Evolutionary conservation across 2,329 filamentous ascomycete species (phyloP).

Genomic region (Periglandula ipomoeae): DNA sequence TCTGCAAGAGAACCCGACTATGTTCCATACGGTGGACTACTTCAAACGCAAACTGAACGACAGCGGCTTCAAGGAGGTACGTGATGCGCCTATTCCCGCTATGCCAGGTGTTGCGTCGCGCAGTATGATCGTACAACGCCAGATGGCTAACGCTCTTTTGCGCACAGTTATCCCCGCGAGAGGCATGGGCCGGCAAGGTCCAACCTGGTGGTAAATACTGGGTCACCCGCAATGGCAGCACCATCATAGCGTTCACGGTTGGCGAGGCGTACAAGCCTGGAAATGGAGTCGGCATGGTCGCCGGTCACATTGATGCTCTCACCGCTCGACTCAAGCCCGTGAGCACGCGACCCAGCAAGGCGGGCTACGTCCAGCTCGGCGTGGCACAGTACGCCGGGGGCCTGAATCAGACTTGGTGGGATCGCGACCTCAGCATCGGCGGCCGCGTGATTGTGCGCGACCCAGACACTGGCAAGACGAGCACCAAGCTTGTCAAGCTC

Average conservation of each 20-base stretch:
- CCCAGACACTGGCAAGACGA: constrained; percentile 61
- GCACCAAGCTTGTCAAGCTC: constrained; percentile 75
- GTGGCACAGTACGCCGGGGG: constrained; percentile 89
- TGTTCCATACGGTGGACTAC: constrained; percentile 81
- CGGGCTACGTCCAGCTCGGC: constrained; percentile 80
- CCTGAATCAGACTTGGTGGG: constrained; percentile 91
- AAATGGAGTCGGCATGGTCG: constrained; percentile 80
- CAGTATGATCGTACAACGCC: background rate
- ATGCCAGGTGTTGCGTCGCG: too few relatives aligned
- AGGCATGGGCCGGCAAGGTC: constrained; percentile 65
- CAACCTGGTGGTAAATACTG: constrained; percentile 82
- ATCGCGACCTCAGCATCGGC: constrained; percentile 84
- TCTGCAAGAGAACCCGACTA: constrained; percentile 79
- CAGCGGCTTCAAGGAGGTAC: constrained; percentile 63
- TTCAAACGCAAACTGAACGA: constrained; percentile 64
- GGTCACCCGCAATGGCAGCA: constrained; percentile 74
- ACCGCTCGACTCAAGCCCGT: constrained; percentile 89
- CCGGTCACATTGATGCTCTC: constrained; percentile 86
- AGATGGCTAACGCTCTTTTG: background rate
- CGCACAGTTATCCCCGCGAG: constrained; percentile 61
- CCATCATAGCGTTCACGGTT: constrained; percentile 76
- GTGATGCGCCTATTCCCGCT: too few relatives aligned
- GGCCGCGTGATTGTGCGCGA: constrained; percentile 82
- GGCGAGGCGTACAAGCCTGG: constrained; percentile 74
- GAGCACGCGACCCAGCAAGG: constrained; percentile 71